Evolutionary conservation across 2,329 filamentous ascomycete species (phyloP).

Genomic region (Lasiodiplodia theobromae): DNA sequence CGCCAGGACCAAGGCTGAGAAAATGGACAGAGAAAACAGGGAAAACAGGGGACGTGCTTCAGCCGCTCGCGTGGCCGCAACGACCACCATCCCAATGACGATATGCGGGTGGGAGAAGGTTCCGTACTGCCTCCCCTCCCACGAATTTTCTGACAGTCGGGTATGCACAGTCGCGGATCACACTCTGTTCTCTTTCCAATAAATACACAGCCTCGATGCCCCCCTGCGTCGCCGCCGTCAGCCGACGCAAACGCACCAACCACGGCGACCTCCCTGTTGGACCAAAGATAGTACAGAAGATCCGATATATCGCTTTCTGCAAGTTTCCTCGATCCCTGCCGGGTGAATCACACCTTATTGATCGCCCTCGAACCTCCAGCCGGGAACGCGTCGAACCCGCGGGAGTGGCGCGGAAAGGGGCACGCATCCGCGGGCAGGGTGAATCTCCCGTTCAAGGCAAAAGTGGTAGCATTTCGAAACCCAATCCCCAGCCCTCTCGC

Average conservation of each 20-base stretch:
- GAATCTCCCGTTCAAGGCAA: background rate
- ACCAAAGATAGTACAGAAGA: constrained; percentile 2
- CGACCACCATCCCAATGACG: background rate
- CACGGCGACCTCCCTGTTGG: background rate
- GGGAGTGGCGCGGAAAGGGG: background rate
- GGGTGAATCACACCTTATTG: background rate
- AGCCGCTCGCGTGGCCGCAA: constrained; percentile 20
- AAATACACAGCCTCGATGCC: background rate
- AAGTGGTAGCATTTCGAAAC: background rate
- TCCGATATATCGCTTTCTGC: constrained; percentile 4
- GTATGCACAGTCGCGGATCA: background rate
- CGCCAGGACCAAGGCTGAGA: background rate
- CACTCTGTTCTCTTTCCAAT: background rate
- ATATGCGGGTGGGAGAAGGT: background rate
- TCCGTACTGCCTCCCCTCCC: background rate
- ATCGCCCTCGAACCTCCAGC: background rate
- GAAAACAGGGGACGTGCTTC: constrained; percentile 1
- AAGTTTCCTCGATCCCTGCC: background rate
- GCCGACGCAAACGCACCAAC: background rate
- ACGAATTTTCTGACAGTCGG: background rate
- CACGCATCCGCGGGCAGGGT: background rate
- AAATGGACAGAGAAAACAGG: constrained; percentile 4
- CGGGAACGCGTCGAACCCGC: background rate
- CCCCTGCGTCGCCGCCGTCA: background rate
- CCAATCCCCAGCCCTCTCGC: too few relatives aligned